Conservation (phyloP, 2,329 filamentous ascomycete genomes). For the Phialocephala sp. region DNA sequence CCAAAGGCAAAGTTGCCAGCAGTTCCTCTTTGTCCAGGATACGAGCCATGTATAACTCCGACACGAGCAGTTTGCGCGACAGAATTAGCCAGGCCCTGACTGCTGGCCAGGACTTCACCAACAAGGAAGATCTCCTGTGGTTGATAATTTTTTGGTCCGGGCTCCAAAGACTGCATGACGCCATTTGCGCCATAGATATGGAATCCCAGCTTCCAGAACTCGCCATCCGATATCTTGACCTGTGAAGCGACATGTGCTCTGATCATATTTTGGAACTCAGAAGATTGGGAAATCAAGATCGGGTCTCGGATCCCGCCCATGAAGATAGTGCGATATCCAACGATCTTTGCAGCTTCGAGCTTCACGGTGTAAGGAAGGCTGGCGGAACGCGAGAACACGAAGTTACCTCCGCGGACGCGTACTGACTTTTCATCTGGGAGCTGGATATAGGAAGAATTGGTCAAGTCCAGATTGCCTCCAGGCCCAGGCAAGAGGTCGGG, state of each 20-base stretch:
- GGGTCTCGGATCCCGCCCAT: conserved; percentile 55
- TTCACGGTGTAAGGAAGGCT: conserved; percentile 52
- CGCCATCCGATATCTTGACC: not conserved
- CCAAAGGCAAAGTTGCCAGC: conserved; percentile 56
- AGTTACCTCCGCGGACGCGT: conserved; percentile 49
- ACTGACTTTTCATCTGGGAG: conserved; percentile 47
- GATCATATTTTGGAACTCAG: conserved; percentile 44
- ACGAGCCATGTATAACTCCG: conserved; percentile 38
- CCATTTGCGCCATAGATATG: conserved; percentile 49
- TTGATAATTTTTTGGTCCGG: conserved; percentile 12
- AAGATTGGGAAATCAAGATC: conserved; percentile 50
- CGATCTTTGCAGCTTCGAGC: conserved; percentile 51
- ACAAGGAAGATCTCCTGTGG: conserved; percentile 53
- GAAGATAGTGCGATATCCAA: conserved; percentile 53
- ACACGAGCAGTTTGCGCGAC: conserved; percentile 49
- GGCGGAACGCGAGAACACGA: conserved; percentile 41
- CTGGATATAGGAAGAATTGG: conserved; percentile 50
- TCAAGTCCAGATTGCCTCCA: conserved; percentile 53
- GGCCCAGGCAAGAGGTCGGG: conserved; percentile 57
- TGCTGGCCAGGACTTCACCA: conserved; percentile 52
- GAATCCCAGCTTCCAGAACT: conserved; percentile 46
- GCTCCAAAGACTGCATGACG: not conserved
- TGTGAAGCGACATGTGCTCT: conserved; percentile 1
- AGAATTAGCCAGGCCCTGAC: conserved; percentile 51
- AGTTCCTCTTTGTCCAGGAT: not conserved